A percentile compares a stretch with the other conserved stretches of the same genome.
These are phyloP conservation scores for Cytospora paraplurivora DNA, from an alignment of 2,329 filamentous ascomycete genomes.

Conservation along the genomic window DNA sequence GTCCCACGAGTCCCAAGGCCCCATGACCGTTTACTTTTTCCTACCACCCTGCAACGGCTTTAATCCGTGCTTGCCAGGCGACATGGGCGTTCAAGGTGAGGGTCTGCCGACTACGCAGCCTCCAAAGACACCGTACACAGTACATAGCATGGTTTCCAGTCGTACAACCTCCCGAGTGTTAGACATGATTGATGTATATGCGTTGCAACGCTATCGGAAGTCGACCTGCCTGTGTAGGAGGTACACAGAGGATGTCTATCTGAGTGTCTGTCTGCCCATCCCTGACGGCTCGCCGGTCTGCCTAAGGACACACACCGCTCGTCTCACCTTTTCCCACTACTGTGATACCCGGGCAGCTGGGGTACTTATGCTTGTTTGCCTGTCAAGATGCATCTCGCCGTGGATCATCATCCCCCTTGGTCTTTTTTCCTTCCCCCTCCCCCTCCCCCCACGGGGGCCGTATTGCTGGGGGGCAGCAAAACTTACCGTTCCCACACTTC, in stretches of 20 bases:
- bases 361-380: not conserved
- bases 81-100: not conserved
- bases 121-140: not conserved
- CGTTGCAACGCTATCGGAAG: no score
- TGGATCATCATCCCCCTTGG: no score
- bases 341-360: not conserved
- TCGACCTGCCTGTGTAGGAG: no score
- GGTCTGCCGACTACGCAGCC: slow-evolving; percentile 5
- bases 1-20: slow-evolving; percentile 8
- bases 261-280: not conserved
- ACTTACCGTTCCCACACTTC: slow-evolving; percentile 19
- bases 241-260: not conserved
- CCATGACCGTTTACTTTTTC: slow-evolving; percentile 4
- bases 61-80: slow-evolving; percentile 11
- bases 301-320: slow-evolving; percentile 4
- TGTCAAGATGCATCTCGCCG: not conserved
- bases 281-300: not conserved
- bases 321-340: not conserved
- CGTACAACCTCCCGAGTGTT: no score
- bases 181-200: no score
- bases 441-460: no score
- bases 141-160: slow-evolving; percentile 6
- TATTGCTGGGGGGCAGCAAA: slow-evolving; percentile 9
- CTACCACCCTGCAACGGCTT: not conserved
- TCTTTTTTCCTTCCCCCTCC: no score